These are phyloP conservation scores for Bruguiera gymnorhiza DNA, from an alignment of 345 rosid genomes.

Conservation along the genomic window DNA sequence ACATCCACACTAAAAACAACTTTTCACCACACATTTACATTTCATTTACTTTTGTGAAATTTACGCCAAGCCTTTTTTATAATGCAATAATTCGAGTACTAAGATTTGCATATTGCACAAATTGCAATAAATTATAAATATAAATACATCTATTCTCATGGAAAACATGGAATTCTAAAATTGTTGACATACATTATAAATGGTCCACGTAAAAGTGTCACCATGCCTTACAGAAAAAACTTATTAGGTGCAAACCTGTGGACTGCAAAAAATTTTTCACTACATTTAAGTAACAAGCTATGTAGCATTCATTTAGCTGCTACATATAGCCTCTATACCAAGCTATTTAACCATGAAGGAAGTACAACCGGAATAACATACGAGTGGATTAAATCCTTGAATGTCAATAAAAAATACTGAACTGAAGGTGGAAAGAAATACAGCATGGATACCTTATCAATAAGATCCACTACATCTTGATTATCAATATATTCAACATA, in stretches of 20 bases:
- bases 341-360: conserved; percentile 3
- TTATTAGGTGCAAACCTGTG: background rate
- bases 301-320: no score
- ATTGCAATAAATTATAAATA: no score
- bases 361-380: conserved; percentile 8
- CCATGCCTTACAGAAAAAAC: background rate
- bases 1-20: no score
- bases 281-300: no score
- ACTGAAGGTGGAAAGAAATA: conserved; percentile 5
- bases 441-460: conserved; percentile 68
- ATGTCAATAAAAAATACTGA: background rate
- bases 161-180: no score
- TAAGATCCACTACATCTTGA: conserved; percentile 81
- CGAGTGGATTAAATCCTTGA: conserved; percentile 3
- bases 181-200: background rate
- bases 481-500: conserved; percentile 80
- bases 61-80: no score
- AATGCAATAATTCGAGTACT: no score
- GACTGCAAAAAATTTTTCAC: no score
- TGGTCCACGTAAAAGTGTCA: background rate
- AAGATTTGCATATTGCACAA: no score
- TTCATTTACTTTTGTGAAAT: no score
- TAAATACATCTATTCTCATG: no score
- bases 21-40: no score
- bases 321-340: background rate